These are phyloP conservation scores for Rhododendron ferrugineum DNA, from an alignment of 148 eudicot species.

Conservation along the genomic window DNA sequence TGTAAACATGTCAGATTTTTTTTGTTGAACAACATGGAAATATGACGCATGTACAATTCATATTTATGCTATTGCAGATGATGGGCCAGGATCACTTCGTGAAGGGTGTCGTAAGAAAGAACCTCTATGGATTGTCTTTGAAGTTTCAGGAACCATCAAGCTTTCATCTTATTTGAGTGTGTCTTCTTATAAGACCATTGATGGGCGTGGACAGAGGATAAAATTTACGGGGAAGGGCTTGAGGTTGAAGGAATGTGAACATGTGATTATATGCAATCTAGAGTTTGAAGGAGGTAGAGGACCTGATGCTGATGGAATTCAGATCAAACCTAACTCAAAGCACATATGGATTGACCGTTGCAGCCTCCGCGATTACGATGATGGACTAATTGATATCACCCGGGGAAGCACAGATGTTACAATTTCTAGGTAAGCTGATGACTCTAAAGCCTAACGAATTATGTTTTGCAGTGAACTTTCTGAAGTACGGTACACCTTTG, in stretches of 20 bases:
- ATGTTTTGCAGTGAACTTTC: background rate
- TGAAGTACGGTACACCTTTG: background rate
- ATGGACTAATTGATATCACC: conserved; percentile 89
- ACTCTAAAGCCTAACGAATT: background rate
- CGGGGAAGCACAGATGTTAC: conserved; percentile 84
- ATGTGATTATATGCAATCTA: conserved; percentile 80
- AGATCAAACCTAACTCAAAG: conserved; percentile 81
- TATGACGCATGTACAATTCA: background rate
- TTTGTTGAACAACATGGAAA: background rate
- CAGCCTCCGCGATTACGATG: conserved; percentile 67
- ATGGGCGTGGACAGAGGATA: conserved; percentile 83
- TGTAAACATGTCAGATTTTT: background rate
- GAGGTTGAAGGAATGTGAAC: conserved; percentile 86
- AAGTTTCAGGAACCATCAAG: conserved; percentile 75
- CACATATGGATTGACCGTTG: conserved; percentile 98
- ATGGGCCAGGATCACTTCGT: conserved; percentile 93
- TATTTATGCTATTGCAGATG: conserved; percentile 37
- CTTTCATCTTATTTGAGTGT: conserved; percentile 60
- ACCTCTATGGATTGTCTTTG: conserved; percentile 88
- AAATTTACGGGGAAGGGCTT: conserved; percentile 78
- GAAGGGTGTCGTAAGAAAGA: conserved; percentile 78
- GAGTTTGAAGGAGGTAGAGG: conserved; percentile 90
- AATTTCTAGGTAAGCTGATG: conserved; percentile 60
- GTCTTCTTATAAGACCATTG: conserved; percentile 81
- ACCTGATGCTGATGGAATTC: conserved; percentile 87